These are phyloP conservation scores for Oryza glumipatula DNA, from an alignment of 176 grass and related monocot species.

Conservation along the genomic window DNA sequence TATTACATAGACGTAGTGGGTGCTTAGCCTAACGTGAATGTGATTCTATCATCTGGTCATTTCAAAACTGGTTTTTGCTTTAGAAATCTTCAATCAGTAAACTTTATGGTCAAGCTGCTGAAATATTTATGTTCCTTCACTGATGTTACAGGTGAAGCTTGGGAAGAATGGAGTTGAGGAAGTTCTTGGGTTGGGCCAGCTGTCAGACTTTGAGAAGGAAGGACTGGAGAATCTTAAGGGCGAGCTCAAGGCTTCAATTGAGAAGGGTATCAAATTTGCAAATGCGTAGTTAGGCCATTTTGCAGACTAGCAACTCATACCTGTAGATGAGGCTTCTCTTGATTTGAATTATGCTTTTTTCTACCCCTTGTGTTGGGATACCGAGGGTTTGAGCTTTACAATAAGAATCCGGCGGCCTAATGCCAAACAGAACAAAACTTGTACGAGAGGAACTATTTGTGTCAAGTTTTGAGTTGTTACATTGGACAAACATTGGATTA, in stretches of 20 bases:
- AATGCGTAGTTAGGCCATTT: conserved; percentile 32
- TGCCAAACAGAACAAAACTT: conserved; percentile 37
- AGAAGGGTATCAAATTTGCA: conserved; percentile 70
- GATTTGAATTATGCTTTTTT: conserved; percentile 31
- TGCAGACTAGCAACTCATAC: conserved; percentile 40
- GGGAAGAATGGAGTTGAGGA: conserved; percentile 73
- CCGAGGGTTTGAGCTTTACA: conserved; percentile 28
- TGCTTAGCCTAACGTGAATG: neutral
- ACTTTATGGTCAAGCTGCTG: conserved; percentile 14
- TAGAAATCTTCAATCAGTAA: neutral
- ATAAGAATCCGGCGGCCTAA: conserved; percentile 37
- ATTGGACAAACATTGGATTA: conserved; percentile 11
- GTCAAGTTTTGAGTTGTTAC: conserved; percentile 23
- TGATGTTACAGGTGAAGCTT: conserved; percentile 64
- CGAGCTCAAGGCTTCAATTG: conserved; percentile 76
- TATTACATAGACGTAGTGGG: neutral
- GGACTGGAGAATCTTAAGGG: conserved; percentile 68
- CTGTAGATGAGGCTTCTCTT: conserved; percentile 42
- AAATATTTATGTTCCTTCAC: neutral
- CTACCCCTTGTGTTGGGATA: conserved; percentile 31
- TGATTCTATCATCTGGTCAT: neutral
- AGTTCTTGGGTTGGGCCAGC: conserved; percentile 39
- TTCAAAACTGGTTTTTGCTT: conserved; percentile 9
- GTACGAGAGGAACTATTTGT: conserved; percentile 3
- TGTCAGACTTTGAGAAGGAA: conserved; percentile 50